Evolutionary conservation across 208 protist genomes (phyloP).

Genomic region (Crithidia thermophila): DNA sequence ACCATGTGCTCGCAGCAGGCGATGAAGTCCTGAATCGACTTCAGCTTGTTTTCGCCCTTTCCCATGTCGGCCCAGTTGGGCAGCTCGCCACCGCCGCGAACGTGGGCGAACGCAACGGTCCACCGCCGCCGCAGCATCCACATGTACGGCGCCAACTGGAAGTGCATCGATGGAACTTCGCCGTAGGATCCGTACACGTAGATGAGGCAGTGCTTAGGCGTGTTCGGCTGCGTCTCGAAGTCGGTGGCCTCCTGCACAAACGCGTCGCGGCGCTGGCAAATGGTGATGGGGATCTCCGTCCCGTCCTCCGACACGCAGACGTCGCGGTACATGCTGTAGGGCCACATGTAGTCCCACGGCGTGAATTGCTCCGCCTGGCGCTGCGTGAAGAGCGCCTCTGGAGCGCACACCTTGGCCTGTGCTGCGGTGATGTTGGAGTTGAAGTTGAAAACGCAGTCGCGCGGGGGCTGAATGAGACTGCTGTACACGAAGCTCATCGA

Average conservation of each 20-base stretch:
- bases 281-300: slow-evolving; percentile 89
- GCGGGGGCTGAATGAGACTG: slow-evolving; percentile 80
- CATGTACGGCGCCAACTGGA: slow-evolving; percentile 94
- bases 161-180: slow-evolving; percentile 92
- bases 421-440: slow-evolving; percentile 73
- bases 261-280: slow-evolving; percentile 85
- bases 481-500: slow-evolving; percentile 91
- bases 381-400: slow-evolving; percentile 89
- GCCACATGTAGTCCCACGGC: slow-evolving; percentile 94
- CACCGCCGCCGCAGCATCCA: slow-evolving; percentile 91
- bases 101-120: slow-evolving; percentile 91
- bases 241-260: slow-evolving; percentile 92
- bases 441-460: slow-evolving; percentile 89
- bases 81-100: slow-evolving; percentile 94
- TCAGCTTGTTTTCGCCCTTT: slow-evolving; percentile 84
- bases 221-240: slow-evolving; percentile 87
- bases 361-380: slow-evolving; percentile 91
- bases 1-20: slow-evolving; percentile 94
- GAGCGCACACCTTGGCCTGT: slow-evolving; percentile 60
- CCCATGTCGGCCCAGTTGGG: slow-evolving; percentile 83
- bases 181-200: slow-evolving; percentile 93
- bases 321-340: slow-evolving; percentile 91
- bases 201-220: slow-evolving; percentile 88
- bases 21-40: slow-evolving; percentile 92
- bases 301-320: slow-evolving; percentile 84